Base-by-base conservation (phyloP, 2,329 filamentous ascomycete genomes). In the Phyllosticta citribraziliensis region DNA sequence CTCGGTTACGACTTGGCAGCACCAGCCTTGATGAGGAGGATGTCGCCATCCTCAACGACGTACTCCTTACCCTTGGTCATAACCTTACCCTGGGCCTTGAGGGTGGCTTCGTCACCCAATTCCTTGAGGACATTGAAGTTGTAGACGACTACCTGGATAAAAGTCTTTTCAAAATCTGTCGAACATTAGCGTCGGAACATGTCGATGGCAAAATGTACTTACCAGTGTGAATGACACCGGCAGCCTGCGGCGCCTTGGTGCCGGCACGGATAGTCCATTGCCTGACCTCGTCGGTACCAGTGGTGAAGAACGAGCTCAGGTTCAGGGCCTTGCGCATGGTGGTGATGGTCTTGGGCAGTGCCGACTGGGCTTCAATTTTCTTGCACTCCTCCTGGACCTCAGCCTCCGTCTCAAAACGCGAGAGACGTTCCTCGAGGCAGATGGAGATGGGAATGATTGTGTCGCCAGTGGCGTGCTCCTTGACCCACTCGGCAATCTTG, bases 21-120 rank as follows among this genome's bases (percentile, higher is more conserved):
- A 78, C 88, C 89, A 33, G 88, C 88, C 83, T 97, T 97, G 82
- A 97, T 91, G 69, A 96, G 84, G 67, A 97, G 74, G 68, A 87
- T 84, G 72, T 87, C 90, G 56, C 89, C 90, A 71, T 95, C 90
- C 73, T 92, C 86, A 11, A 94, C 85, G 5, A 93, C 84, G 74
- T 99, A 97, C 57, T 97, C 93, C 81, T 97, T 97, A 73, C 94
- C 94, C 83, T 99, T 99, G 63, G 93, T 97, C 87, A 96, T 89
- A 67, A 99, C 76, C 82, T 99, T 99, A 70, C 94, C 94, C 76
- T 93, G 93, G 25, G 93, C 84, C 82, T 92, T 96, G 67, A 97
- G 89, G 67, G 88, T 84, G 24, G 85, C 80, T 80, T 99, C 94
- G 66, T 96, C 91, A 58, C 93, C 93, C 56, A 89, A 80, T 77